Evolutionary conservation across 768 basidiomycete species (phyloP), one percentile per base, ranked within the genome.

Genomic region (Boletus barrowsii): DNA sequence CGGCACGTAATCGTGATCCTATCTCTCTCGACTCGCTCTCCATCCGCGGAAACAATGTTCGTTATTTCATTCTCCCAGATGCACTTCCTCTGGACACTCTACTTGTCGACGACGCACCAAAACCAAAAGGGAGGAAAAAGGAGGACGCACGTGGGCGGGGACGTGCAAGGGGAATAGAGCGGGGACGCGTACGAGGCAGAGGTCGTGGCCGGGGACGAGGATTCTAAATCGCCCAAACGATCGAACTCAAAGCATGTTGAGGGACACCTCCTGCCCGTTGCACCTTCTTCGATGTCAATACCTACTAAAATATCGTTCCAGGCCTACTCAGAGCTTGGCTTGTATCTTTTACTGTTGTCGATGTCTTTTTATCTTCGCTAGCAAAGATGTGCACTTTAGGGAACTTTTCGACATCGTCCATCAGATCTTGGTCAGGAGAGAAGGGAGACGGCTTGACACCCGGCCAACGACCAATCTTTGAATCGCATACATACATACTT

Each of bases 1-100:
- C 93, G n/a, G 80, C 85, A 30, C 85, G 93, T 50, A 94, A 93
- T 70, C 88, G 91, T 56, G 91, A 94, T 52, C 91, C 94, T 5
- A 75, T 85, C 26, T 77, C 90, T 20, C 84, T 98, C 50, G 96
- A 99, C 72, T 80, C 88, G 4, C 80, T 98, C 46, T 94, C 93
- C 36, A 95, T 99, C 67, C 85, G 96, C 49, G 96, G 97, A 36
- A 98, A 97, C 79, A 97, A 92, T 66, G 84, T 99, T 65, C 88
- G 96, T 48, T 98, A 98, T 75, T 96, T 93, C 69, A 85, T 96
- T 54, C 86, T 99, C n/a, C 97, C 97, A 10, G 96, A 99, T 68
- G 94, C 95, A 0, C 79, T 99, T 9, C 96, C 97, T 0, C 77
- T 99, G 56, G 96, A 99, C 70, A 98, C 97, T 20, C 82, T 99